Evolutionary conservation across 164 flowering plant genomes (phyloP).

Genomic region (Berberis thunbergii): DNA sequence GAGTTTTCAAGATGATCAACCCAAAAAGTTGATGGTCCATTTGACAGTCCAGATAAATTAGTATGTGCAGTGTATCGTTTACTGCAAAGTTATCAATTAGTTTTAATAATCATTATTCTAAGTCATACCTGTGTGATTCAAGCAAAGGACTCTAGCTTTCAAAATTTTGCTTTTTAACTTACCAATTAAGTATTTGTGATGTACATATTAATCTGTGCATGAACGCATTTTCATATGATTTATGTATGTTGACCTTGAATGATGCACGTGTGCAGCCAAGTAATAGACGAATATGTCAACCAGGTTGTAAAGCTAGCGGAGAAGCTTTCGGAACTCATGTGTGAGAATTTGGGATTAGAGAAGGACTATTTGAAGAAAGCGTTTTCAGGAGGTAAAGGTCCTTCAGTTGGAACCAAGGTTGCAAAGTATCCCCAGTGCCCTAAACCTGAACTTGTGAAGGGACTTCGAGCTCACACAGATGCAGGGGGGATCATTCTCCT

Average conservation of each 20-base stretch:
- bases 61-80: too few relatives aligned
- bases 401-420: conserved; percentile 70
- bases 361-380: conserved; percentile 58
- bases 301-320: conserved; percentile 2
- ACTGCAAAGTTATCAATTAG: too few relatives aligned
- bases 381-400: conserved; percentile 43
- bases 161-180: too few relatives aligned
- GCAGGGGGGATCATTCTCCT: conserved; percentile 80
- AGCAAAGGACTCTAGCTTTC: too few relatives aligned
- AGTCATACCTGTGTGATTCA: too few relatives aligned
- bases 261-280: conserved; percentile 4
- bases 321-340: conserved; percentile 18
- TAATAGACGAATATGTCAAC: conserved; percentile 3
- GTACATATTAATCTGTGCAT: too few relatives aligned
- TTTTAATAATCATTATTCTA: too few relatives aligned
- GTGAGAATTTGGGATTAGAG: conserved; percentile 63
- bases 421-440: conserved; percentile 69
- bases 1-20: too few relatives aligned
- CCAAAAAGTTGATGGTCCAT: too few relatives aligned
- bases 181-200: not conserved
- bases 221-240: too few relatives aligned
- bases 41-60: too few relatives aligned
- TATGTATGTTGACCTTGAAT: not conserved
- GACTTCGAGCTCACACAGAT: conserved; percentile 78
- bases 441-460: conserved; percentile 56